Evolutionary conservation across 306 rosid species (phyloP).

Genomic region (Canavalia gladiata): DNA sequence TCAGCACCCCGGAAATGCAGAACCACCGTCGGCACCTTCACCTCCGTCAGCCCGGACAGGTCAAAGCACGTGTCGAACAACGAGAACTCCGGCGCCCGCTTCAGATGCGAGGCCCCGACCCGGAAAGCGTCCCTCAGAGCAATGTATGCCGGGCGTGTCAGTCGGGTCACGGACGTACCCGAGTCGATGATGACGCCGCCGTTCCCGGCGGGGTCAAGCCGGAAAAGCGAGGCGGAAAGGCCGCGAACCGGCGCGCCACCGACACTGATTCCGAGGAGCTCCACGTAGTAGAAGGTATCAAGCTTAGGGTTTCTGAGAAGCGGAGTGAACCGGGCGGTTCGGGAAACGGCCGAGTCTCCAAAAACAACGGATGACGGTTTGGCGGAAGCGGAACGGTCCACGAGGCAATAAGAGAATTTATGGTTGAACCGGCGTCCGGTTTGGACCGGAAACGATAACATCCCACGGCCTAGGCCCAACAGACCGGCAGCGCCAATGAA

Average conservation of each 20-base stretch:
- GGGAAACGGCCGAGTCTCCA: conserved; percentile 81
- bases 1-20: conserved; percentile 84
- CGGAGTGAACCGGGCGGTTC: conserved; percentile 87
- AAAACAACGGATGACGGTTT: conserved; percentile 78
- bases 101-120: conserved; percentile 64
- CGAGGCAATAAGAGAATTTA: conserved; percentile 92
- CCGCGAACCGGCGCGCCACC: conserved; percentile 79
- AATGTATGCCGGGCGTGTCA: conserved; percentile 76
- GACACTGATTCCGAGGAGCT: conserved; percentile 79
- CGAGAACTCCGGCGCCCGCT: conserved; percentile 81
- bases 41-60: conserved; percentile 74
- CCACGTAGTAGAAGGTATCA: conserved; percentile 87
- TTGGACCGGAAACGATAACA: conserved; percentile 79
- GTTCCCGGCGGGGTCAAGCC: conserved; percentile 71
- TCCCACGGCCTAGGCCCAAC: conserved; percentile 86
- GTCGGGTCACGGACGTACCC: conserved; percentile 89
- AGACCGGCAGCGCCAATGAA: conserved; percentile 94
- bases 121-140: conserved; percentile 78
- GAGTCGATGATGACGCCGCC: conserved; percentile 95
- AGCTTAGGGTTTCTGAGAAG: conserved; percentile 73
- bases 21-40: conserved; percentile 91
- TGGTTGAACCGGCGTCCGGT: conserved; percentile 71
- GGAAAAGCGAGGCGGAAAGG: conserved; percentile 67
- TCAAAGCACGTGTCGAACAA: conserved; percentile 91
- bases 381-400: conserved; percentile 87